Evolutionary conservation across 257 asterid genomes (phyloP).

Genomic region (Penstemon barbatus): DNA sequence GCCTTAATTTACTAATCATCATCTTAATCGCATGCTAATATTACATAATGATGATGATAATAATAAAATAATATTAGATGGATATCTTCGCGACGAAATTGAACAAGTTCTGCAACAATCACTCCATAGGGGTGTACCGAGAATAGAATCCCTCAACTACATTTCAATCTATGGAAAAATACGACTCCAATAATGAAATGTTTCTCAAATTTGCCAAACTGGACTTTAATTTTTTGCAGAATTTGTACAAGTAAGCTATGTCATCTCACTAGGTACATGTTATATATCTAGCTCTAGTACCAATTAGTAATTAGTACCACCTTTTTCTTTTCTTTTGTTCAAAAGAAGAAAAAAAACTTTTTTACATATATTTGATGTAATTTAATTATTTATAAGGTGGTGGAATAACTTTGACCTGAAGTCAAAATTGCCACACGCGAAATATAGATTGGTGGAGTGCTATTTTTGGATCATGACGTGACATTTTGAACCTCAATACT

Average conservation of each 20-base stretch:
- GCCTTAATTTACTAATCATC: not conserved
- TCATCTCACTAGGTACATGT: not conserved
- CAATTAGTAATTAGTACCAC: not conserved
- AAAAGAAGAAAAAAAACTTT: not conserved
- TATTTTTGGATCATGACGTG: constrained; percentile 18
- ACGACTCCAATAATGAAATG: not conserved
- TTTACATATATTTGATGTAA: not conserved
- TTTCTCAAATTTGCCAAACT: constrained; percentile 4
- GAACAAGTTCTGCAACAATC: not conserved
- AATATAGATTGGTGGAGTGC: constrained; percentile 17
- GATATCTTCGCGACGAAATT: constrained; percentile 7
- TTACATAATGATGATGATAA: too few relatives aligned
- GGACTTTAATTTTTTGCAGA: constrained; percentile 16
- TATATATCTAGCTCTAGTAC: not conserved
- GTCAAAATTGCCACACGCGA: constrained; percentile 20
- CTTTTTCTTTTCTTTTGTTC: not conserved
- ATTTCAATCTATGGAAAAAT: constrained; percentile 14
- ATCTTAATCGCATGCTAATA: constrained; percentile 9
- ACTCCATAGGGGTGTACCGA: not conserved
- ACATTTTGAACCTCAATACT: constrained; percentile 19
- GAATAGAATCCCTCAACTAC: constrained; percentile 10
- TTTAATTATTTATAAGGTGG: constrained; percentile 18
- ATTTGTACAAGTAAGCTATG: constrained; percentile 18
- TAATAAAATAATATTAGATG: not conserved
- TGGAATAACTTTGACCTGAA: constrained; percentile 24